A percentile compares a stretch with the other conserved stretches of the same genome.
These are phyloP conservation scores for Cytospora paraplurivora DNA, from an alignment of 2,329 filamentous ascomycete species.

Conservation along the genomic window DNA sequence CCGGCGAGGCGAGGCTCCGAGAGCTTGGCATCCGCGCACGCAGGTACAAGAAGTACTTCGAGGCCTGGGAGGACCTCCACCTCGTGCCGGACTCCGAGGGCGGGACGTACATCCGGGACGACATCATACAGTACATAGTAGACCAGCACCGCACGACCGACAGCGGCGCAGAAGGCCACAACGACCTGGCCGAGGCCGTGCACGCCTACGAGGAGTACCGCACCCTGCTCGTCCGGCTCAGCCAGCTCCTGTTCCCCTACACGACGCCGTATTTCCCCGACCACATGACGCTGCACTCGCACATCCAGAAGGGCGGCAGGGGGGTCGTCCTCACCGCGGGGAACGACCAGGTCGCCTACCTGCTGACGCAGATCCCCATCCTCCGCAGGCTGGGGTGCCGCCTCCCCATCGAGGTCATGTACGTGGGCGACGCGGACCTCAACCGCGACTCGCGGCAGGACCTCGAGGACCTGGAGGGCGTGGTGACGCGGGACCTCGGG, in stretches of 20 bases:
- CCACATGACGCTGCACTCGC: slow-evolving; percentile 46
- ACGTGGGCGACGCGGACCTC: slow-evolving; percentile 47
- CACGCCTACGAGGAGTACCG: slow-evolving; percentile 47
- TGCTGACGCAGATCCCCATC: slow-evolving; percentile 46
- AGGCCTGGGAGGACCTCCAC: slow-evolving; percentile 44
- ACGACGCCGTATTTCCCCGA: slow-evolving; percentile 46
- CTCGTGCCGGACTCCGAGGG: slow-evolving; percentile 37
- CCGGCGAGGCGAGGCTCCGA: slow-evolving; percentile 42
- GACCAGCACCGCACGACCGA: slow-evolving; percentile 31
- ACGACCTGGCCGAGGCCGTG: slow-evolving; percentile 38
- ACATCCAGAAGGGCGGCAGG: slow-evolving; percentile 44
- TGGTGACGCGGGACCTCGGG: slow-evolving; percentile 47
- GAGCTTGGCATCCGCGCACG: slow-evolving; percentile 44
- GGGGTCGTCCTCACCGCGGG: slow-evolving; percentile 49
- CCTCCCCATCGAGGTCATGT: slow-evolving; percentile 44
- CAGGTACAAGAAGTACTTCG: slow-evolving; percentile 42
- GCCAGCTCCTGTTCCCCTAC: slow-evolving; percentile 43
- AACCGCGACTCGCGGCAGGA: slow-evolving; percentile 44
- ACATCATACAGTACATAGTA: slow-evolving; percentile 43
- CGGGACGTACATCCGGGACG: slow-evolving; percentile 43
- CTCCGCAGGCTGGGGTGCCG: slow-evolving; percentile 42
- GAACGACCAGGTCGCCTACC: slow-evolving; percentile 45
- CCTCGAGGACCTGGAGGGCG: slow-evolving; percentile 45
- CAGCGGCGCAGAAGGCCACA: slow-evolving; percentile 25
- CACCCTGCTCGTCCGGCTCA: slow-evolving; percentile 42